Evolutionary conservation across 208 protist species (phyloP).

Genomic region (Trypanosoma avium): DNA sequence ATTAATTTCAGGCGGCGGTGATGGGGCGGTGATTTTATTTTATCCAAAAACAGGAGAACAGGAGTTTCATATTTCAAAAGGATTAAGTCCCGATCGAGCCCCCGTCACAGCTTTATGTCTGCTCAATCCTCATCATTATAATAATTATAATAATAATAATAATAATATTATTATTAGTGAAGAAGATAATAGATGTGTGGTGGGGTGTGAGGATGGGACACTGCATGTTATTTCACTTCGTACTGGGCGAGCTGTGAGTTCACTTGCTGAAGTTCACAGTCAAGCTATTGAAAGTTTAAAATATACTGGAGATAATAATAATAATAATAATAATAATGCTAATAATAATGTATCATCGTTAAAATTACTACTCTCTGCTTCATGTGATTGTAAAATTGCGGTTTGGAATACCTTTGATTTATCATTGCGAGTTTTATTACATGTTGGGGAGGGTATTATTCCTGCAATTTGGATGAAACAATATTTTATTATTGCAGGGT

Average conservation of each 20-base stretch:
- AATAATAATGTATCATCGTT: too few species aligned
- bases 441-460: slow-evolving; percentile 81
- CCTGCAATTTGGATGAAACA: slow-evolving; percentile 61
- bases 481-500: slow-evolving; percentile 60
- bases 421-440: slow-evolving; percentile 46
- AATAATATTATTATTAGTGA: background rate
- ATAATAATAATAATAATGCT: too few species aligned
- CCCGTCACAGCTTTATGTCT: slow-evolving; percentile 58
- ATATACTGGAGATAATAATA: slow-evolving; percentile 24
- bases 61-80: slow-evolving; percentile 58
- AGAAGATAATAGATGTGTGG: slow-evolving; percentile 72
- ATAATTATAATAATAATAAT: slow-evolving; percentile 2
- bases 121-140: background rate
- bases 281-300: slow-evolving; percentile 83
- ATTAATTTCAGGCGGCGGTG: slow-evolving; percentile 90
- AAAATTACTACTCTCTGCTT: slow-evolving; percentile 67
- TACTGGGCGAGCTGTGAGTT: slow-evolving; percentile 55
- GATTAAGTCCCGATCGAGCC: slow-evolving; percentile 74
- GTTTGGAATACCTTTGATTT: slow-evolving; percentile 80
- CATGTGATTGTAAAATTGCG: slow-evolving; percentile 78
- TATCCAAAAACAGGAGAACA: slow-evolving; percentile 86
- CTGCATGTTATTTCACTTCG: slow-evolving; percentile 75
- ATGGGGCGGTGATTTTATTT: slow-evolving; percentile 90
- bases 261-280: slow-evolving; percentile 72
- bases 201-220: slow-evolving; percentile 85